phyloP scores from a whole-genome alignment of 1,284 basidiomycete genomes.

The Ceratobasidium sp. region DNA sequence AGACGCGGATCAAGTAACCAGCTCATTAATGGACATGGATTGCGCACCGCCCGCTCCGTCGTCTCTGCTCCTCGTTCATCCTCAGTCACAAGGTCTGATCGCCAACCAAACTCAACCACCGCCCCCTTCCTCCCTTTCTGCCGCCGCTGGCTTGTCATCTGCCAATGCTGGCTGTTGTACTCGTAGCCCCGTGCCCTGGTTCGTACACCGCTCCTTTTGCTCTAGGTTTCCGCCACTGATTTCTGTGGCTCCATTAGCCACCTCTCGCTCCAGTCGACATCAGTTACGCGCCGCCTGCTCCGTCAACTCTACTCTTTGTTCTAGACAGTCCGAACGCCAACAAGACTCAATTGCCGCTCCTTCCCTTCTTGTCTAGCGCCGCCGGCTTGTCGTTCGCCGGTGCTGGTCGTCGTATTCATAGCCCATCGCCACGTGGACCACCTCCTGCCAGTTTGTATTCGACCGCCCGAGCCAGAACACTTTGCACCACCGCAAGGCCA shows the following conservation, averaged over 20 bases:
- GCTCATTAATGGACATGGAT: constrained; percentile 90
- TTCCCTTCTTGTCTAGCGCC: too few relatives aligned
- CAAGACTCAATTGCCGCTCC: too few relatives aligned
- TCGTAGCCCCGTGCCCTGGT: constrained; percentile 21
- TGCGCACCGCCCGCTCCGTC: constrained; percentile 66
- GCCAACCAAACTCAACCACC: constrained; percentile 46
- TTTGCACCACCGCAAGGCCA: constrained; percentile 40
- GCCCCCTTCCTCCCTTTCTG: constrained; percentile 42
- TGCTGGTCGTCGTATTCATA: too few relatives aligned
- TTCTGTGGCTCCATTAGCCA: too few relatives aligned
- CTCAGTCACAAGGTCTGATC: constrained; percentile 61
- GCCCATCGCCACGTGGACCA: constrained; percentile 26
- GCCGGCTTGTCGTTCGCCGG: too few relatives aligned
- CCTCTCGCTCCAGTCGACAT: too few relatives aligned
- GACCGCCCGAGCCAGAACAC: constrained; percentile 36
- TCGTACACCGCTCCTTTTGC: too few relatives aligned
- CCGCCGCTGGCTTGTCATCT: constrained; percentile 23
- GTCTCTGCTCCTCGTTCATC: constrained; percentile 74
- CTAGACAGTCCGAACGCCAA: too few relatives aligned
- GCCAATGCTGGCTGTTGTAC: constrained; percentile 23
- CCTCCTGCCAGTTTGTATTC: constrained; percentile 34
- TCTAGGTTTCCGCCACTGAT: too few relatives aligned
- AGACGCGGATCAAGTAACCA: constrained; percentile 74
- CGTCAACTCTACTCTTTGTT: too few relatives aligned
- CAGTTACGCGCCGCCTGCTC: too few relatives aligned